Percentiles rank a stretch among this genome's conserved stretches.
Conservation (phyloP, 345 rosid genomes). For the Iberis pinnata region DNA sequence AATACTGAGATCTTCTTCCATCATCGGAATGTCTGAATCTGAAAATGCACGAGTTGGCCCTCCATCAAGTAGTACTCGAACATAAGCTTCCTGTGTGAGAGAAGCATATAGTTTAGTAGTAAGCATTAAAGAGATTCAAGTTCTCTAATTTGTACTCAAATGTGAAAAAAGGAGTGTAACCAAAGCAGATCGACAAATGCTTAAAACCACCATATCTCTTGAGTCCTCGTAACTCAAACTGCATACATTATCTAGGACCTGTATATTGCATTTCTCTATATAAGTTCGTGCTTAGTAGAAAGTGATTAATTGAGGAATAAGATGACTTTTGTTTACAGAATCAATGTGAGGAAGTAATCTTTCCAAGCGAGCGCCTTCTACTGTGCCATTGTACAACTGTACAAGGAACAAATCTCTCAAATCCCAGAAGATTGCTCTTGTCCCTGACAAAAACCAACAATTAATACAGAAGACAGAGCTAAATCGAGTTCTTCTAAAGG, state of each 20-base stretch:
- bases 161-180: conserved; percentile 28
- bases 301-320: conserved; percentile 15
- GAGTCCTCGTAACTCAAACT: conserved; percentile 63
- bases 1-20: conserved; percentile 73
- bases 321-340: conserved; percentile 42
- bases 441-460: conserved; percentile 42
- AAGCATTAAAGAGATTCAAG: conserved; percentile 8
- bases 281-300: conserved; percentile 8
- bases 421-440: conserved; percentile 83
- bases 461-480: conserved; percentile 1
- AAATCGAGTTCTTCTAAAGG: neutral
- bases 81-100: conserved; percentile 57
- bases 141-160: neutral
- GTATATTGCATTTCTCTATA: conserved; percentile 23
- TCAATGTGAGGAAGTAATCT: conserved; percentile 64
- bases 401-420: conserved; percentile 66
- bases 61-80: conserved; percentile 86
- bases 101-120: conserved; percentile 6
- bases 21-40: conserved; percentile 57
- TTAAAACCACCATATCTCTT: conserved; percentile 75
- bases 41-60: conserved; percentile 90
- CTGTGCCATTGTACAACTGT: conserved; percentile 59
- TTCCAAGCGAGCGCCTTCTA: conserved; percentile 77
- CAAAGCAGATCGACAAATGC: conserved; percentile 67
- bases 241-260: conserved; percentile 81